phyloP scores from a whole-genome alignment of 2,329 filamentous ascomycete genomes.

The Gyromitra esculenta region DNA sequence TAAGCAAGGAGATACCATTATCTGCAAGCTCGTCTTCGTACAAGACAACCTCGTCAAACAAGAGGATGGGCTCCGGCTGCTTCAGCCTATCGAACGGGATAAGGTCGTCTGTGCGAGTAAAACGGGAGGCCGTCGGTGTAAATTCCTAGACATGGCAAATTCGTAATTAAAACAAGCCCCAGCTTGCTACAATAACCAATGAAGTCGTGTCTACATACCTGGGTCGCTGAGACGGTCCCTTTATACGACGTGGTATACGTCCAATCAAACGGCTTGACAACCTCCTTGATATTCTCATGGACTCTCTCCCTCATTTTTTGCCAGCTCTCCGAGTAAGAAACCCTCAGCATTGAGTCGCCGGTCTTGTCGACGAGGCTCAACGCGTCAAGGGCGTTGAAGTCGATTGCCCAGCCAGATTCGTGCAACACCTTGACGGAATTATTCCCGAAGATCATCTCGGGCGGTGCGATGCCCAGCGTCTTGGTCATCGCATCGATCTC shows the following conservation, averaged over 20 bases:
- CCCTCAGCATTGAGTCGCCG: conserved; percentile 86
- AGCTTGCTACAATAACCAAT: not conserved
- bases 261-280: conserved; percentile 98
- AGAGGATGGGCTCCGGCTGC: conserved; percentile 89
- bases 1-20: conserved; percentile 91
- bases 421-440: conserved; percentile 83
- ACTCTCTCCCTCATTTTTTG: conserved; percentile 75
- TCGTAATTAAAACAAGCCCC: not conserved
- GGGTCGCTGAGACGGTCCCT: conserved; percentile 68
- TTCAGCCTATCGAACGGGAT: conserved; percentile 89
- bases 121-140: conserved; percentile 48
- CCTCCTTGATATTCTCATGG: conserved; percentile 86
- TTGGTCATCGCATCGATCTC: conserved; percentile 87
- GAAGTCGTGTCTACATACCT: not conserved
- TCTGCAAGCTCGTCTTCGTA: conserved; percentile 98
- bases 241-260: conserved; percentile 91
- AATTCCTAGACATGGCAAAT: not conserved
- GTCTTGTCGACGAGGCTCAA: conserved; percentile 95
- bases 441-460: conserved; percentile 99
- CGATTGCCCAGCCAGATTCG: conserved; percentile 76
- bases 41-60: conserved; percentile 94
- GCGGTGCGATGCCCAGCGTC: conserved; percentile 83
- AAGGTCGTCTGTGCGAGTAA: conserved; percentile 57
- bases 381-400: conserved; percentile 86
- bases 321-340: conserved; percentile 93